phyloP scores from a whole-genome alignment of 2,329 filamentous ascomycete genomes.

The Parastagonospora avenae region DNA sequence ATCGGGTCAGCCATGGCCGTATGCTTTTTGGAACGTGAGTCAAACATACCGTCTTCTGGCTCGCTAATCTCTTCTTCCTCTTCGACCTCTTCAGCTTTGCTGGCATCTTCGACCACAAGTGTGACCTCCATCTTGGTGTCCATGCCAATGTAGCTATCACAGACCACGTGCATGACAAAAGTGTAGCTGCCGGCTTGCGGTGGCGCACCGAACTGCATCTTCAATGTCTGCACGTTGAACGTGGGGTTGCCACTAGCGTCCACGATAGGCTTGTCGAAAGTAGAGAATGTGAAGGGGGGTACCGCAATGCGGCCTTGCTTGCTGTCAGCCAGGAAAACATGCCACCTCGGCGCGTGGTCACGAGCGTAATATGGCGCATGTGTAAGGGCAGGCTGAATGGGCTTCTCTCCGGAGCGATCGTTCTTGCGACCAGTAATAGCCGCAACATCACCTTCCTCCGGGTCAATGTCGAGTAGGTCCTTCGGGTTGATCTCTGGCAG shows the following conservation, averaged over 20 bases:
- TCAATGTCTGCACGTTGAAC: constrained; percentile 93
- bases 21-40: background rate
- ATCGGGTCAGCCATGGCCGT: constrained; percentile 27
- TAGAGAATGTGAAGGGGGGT: constrained; percentile 91
- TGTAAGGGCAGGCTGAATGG: constrained; percentile 80
- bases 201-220: constrained; percentile 95
- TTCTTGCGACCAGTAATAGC: constrained; percentile 76
- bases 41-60: constrained; percentile 86
- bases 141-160: constrained; percentile 93
- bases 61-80: constrained; percentile 96
- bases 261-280: constrained; percentile 88
- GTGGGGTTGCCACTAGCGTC: constrained; percentile 82
- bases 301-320: constrained; percentile 97
- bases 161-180: constrained; percentile 91
- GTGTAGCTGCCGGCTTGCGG: constrained; percentile 91
- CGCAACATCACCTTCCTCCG: constrained; percentile 89
- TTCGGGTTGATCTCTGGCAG: constrained; percentile 75
- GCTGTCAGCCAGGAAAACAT: constrained; percentile 90
- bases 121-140: constrained; percentile 92
- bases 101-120: constrained; percentile 84
- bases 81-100: constrained; percentile 78
- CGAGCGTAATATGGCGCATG: constrained; percentile 89
- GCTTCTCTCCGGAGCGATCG: constrained; percentile 68
- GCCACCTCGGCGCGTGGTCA: constrained; percentile 89
- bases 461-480: constrained; percentile 89